These are phyloP conservation scores for Rhizopus arrhizus DNA, from an alignment of 371 early-diverging fungal genomes.

Conservation along the genomic window DNA sequence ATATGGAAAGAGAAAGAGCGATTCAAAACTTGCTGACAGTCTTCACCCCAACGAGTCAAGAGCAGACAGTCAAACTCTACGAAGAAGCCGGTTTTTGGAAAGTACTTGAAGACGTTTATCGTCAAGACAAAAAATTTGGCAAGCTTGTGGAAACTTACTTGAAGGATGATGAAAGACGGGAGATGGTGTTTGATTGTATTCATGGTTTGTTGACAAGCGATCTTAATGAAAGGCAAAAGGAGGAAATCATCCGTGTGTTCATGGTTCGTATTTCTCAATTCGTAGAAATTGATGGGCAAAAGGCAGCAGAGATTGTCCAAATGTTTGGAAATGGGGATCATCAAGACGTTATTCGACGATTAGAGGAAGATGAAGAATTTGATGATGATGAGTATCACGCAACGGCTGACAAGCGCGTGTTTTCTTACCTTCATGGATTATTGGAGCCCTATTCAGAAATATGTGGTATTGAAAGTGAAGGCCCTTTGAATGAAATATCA, in stretches of 20 bases:
- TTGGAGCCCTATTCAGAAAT: constrained; percentile 53
- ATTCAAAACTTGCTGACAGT: constrained; percentile 66
- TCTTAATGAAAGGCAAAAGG: constrained; percentile 59
- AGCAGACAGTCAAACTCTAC: constrained; percentile 58
- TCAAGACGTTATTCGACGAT: constrained; percentile 53
- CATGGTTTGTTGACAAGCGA: constrained; percentile 53
- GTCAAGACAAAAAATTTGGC: constrained; percentile 65
- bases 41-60: constrained; percentile 63
- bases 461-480: constrained; percentile 13
- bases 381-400: constrained; percentile 50
- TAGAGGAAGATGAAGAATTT: constrained; percentile 57
- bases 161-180: constrained; percentile 62
- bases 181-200: constrained; percentile 64
- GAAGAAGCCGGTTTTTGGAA: constrained; percentile 74
- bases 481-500: constrained; percentile 18
- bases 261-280: constrained; percentile 68
- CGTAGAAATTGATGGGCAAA: constrained; percentile 70
- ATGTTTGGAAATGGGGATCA: constrained; percentile 68
- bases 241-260: constrained; percentile 61
- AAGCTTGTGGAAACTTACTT: constrained; percentile 69
- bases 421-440: constrained; percentile 69
- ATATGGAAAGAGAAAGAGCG: constrained; percentile 71
- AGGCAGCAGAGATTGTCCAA: constrained; percentile 63
- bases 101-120: constrained; percentile 69
- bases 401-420: constrained; percentile 55